Evolutionary conservation across 768 basidiomycete genomes (phyloP).

Genomic region (Crepidotus variabilis): DNA sequence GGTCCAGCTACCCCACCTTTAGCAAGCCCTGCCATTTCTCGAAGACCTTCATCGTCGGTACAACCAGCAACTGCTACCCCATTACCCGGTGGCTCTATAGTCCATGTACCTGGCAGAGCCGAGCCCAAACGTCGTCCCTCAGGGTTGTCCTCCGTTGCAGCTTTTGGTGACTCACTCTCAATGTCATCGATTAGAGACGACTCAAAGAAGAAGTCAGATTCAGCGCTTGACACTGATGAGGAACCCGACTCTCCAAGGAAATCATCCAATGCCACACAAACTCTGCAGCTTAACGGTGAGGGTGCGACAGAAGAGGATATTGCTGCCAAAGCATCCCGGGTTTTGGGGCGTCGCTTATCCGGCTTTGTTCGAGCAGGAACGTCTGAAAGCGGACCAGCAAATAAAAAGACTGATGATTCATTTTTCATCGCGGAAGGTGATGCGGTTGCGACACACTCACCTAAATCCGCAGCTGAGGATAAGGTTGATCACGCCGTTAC

Average conservation of each 20-base stretch:
- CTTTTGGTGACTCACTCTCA: constrained; percentile 29
- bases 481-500: constrained; percentile 19
- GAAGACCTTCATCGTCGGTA: constrained; percentile 17
- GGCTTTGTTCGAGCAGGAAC: constrained; percentile 29
- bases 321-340: constrained; percentile 27
- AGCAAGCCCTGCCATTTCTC: constrained; percentile 44
- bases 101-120: constrained; percentile 2
- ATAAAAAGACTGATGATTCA: constrained; percentile 5
- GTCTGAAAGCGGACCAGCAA: background rate
- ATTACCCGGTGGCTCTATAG: background rate
- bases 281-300: background rate
- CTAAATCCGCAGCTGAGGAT: background rate
- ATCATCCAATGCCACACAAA: too few relatives aligned
- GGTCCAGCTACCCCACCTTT: constrained; percentile 61
- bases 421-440: constrained; percentile 7
- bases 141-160: constrained; percentile 11
- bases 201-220: constrained; percentile 35
- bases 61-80: background rate
- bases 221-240: constrained; percentile 46
- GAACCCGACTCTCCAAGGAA: constrained; percentile 11
- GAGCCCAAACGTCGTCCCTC: constrained; percentile 19
- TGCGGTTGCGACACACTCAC: constrained; percentile 1
- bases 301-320: constrained; percentile 13
- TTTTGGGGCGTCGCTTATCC: constrained; percentile 38
- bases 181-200: constrained; percentile 36